Base-by-base conservation (phyloP, 345 rosid genomes). In the Gossypium stocksii region DNA sequence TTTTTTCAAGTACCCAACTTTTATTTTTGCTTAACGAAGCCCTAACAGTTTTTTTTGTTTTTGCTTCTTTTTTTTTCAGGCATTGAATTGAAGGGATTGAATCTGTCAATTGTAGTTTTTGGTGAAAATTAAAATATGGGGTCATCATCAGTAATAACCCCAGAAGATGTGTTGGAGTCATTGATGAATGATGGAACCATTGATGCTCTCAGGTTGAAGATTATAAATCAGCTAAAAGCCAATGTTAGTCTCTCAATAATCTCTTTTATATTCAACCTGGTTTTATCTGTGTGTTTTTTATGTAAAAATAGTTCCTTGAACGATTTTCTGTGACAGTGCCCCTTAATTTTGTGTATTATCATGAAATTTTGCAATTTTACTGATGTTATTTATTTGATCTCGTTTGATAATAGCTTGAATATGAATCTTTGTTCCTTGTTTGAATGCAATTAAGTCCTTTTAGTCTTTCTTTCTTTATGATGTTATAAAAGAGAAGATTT, bases 161-260 rank as follows among this genome's bases (percentile, higher is more conserved):
- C 95, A 61, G 92, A 90, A 75, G 92, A 90, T 70, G 92, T 87
- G 59, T 76, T 90, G 72, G 90, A 87, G 80, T 87, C 90, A 0
- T 80, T 88, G 62, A 88, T 90, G 92, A 90, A 90, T 59, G 92
- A 90, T 75, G 95, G 93, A 29, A 83, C 92, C 25, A 85, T 90
- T 74, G 95, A 90, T 71, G 78, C 89, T 76, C 89, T 90, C 77
- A 81, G 93, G 62, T 83, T 85, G 80, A 87, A 88, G 86, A 88
- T 90, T 73, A 90, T 90, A 66, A 88, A 88, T 74, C 91, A 90
- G 86, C 91, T 90, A 74, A 86, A 87, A 85, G 89, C 95, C 80
- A 87, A 90, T 77, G 91, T 87, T 79, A 78, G 70, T 53, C 16
- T 51, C 71, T 63, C 74, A 49, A 71, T 79, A 57, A 10, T 17